Base-by-base conservation (phyloP, 2,329 filamentous ascomycete species). In the Exophiala aquamarina region DNA sequence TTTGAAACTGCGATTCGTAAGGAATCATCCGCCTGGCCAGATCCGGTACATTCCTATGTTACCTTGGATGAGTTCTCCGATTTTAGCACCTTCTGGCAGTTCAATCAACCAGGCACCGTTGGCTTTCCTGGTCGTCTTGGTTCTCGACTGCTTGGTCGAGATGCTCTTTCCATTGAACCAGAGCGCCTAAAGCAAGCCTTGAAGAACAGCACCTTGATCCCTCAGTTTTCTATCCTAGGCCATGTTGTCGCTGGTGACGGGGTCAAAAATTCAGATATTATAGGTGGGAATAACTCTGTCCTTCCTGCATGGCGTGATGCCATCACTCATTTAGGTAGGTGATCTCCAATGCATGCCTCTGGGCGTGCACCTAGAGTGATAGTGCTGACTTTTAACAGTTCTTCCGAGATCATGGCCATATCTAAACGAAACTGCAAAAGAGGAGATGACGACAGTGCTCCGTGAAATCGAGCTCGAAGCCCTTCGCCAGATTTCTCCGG, bases 271-370 rank as follows among this genome's bases (percentile, higher is more conserved):
- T 35, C 61, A 34, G 62, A 43, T 17, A 50, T 58, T 2, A 58
- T 67, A 38, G 52, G 55, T 10, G 53, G 55, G 10, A 35, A n/a
- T 50, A 60, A 47, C 54, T 56, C 39, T 48, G 61, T 59, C 15
- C 51, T 60, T 21, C 62, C 63, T 0, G 62, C 62, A 1, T 71
- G 68, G 68, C 59, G 62, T 36, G 59, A 36, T 2, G 59, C 65
- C 3, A 69, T 69, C 17, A 42, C 63, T 2, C 65, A 58, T 35
- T 29, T 57, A 9, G 44, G 47, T 50, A 50, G 41, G 50, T 41
- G 38, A 8, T n/a, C n/a, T n/a, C n/a, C n/a, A n/a, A n/a, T n/a
- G 23, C 21, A 21, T 21, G 7, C 29, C n/a, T 41, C 26, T 23
- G 31, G 18, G 14, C 13, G 13, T 33, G 4, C 4, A 29, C 3